Base-by-base conservation (phyloP, 164 flowering plant species). In the Magnolia officinalis region DNA sequence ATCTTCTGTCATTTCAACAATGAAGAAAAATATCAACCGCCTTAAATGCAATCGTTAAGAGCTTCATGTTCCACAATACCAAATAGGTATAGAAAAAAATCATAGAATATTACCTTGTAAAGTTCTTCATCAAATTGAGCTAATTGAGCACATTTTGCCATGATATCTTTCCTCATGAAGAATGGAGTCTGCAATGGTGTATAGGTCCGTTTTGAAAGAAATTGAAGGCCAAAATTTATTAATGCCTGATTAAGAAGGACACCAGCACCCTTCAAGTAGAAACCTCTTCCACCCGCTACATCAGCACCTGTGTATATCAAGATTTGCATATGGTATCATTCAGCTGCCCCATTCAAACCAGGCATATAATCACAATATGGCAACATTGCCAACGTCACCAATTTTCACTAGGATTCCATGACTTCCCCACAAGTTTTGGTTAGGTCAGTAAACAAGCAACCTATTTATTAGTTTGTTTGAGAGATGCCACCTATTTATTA, bases 121-220 rank as follows among this genome's bases (percentile, higher is more conserved):
- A 96, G 96, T 80, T 96, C 98, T 82, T 96, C 99, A 81, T 96
- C 99, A 79, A 96, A 96, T 74, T 96, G 99, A 16, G 99, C 97
- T 70, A 94, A 81, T 77, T 96, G 99, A 72, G 98, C 99, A 86
- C 99, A 96, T 82, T 87, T 94, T 63, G 91, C 97, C 99, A 94
- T 94, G 65, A 91, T 83, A 70, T 94, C 99, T 80, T 92, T 91
- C 79, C 92, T 88, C 97, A 96, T 92, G 84, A 96, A 94, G 82
- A 94, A 94, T 74, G 99, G 99, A 70, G 99, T 91, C 77, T 91
- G 97, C 83, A 96, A 76, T 31, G 77, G 19, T 51, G 86, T 86
- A 76, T 88, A 96, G 8, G 77, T 85, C 76, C 93, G 86, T 80
- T 90, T 83, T 81, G 79, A 81, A 87, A 94, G 81, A 80, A 96